Conservation (phyloP, 2,329 filamentous ascomycete genomes). For the Grosmannia serpens region DNA sequence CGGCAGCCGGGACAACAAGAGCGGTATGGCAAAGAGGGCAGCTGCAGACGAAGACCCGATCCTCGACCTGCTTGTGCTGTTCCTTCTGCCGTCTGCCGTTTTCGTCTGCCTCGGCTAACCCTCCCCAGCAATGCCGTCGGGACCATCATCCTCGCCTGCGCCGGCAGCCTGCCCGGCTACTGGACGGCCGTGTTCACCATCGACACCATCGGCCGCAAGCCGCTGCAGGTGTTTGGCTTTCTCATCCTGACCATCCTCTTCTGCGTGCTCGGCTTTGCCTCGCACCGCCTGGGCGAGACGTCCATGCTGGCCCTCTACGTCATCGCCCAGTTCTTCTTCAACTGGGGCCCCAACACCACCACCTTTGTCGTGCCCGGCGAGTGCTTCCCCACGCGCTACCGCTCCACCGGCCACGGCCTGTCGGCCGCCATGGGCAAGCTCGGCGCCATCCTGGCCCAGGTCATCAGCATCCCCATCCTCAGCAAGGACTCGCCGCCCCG, state of each 20-base stretch:
- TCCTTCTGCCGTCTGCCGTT: no score
- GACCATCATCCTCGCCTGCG: constrained; percentile 65
- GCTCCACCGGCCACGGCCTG: constrained; percentile 51
- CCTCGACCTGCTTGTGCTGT: background rate
- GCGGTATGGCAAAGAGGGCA: no score
- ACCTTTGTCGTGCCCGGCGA: constrained; percentile 56
- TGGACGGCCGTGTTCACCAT: constrained; percentile 64
- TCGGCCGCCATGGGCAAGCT: constrained; percentile 57
- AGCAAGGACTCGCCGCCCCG: constrained; percentile 40
- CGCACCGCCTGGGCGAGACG: constrained; percentile 33
- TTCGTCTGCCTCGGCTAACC: background rate
- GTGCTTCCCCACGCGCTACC: constrained; percentile 52
- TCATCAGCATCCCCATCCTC: constrained; percentile 51
- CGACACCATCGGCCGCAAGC: constrained; percentile 66
- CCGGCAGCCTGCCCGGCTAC: constrained; percentile 69
- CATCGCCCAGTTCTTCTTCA: constrained; percentile 55
- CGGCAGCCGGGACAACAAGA: no score
- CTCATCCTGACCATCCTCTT: constrained; percentile 49
- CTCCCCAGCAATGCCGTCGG: constrained; percentile 48
- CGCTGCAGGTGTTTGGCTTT: constrained; percentile 58
- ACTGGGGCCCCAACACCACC: constrained; percentile 54
- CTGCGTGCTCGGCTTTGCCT: constrained; percentile 49
- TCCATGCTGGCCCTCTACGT: constrained; percentile 51
- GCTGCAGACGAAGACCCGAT: no score
- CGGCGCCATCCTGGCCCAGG: constrained; percentile 56